These are phyloP conservation scores for Nothopassalora personata DNA, from an alignment of 2,329 filamentous ascomycete genomes.

Conservation along the genomic window DNA sequence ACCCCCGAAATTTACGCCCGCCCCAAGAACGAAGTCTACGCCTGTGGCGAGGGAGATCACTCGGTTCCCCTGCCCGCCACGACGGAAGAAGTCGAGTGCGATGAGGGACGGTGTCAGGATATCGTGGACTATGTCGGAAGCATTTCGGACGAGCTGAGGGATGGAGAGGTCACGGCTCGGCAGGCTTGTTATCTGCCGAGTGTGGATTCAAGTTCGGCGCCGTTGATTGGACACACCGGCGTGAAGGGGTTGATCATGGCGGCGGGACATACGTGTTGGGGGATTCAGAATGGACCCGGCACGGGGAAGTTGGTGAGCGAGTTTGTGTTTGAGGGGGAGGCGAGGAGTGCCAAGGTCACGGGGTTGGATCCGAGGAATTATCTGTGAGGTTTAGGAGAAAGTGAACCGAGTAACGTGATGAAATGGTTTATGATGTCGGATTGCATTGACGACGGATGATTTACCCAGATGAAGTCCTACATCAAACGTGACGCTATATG, in stretches of 20 bases:
- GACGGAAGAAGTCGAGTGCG: constrained; percentile 69
- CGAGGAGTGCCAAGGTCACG: constrained; percentile 39
- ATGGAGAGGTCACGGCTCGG: constrained; percentile 57
- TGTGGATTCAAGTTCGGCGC: constrained; percentile 58
- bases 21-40: constrained; percentile 84
- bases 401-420: no score
- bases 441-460: not conserved
- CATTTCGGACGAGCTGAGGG: constrained; percentile 45
- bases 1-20: constrained; percentile 92
- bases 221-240: constrained; percentile 70
- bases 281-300: constrained; percentile 89
- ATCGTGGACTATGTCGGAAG: constrained; percentile 71
- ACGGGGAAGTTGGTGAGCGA: constrained; percentile 53
- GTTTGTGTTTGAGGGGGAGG: constrained; percentile 42
- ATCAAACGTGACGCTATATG: not conserved
- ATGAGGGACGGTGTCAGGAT: constrained; percentile 74
- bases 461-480: not conserved
- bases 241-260: constrained; percentile 74
- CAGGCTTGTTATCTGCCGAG: constrained; percentile 94
- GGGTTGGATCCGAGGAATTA: constrained; percentile 38
- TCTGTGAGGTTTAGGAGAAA: constrained; percentile 1
- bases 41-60: constrained; percentile 84
- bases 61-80: constrained; percentile 68
- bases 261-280: constrained; percentile 94
- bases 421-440: no score